A percentile compares a stretch with the other conserved stretches of the same genome.
Evolutionary conservation across 768 basidiomycete genomes (phyloP).

Genomic region (Boletellus sp.): DNA sequence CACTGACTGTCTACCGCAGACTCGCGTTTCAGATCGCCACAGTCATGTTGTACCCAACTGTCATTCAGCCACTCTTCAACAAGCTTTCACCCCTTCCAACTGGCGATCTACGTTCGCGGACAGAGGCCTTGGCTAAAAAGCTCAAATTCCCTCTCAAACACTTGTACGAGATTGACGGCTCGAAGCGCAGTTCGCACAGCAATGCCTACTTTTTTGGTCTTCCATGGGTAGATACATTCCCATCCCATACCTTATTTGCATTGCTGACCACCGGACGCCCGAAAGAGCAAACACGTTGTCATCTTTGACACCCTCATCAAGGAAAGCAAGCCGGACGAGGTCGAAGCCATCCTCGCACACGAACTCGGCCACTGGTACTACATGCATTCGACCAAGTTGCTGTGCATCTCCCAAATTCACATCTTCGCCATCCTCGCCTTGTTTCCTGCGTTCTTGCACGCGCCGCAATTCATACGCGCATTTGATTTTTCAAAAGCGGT

Average conservation of each 20-base stretch:
- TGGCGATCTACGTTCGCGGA: slow-evolving; percentile 73
- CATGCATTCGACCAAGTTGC: slow-evolving; percentile 85
- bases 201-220: slow-evolving; percentile 99
- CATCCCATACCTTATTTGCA: background rate
- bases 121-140: slow-evolving; percentile 71
- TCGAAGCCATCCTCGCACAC: slow-evolving; percentile 96
- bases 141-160: slow-evolving; percentile 93
- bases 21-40: slow-evolving; percentile 80
- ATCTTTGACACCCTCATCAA: slow-evolving; percentile 97
- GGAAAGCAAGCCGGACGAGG: slow-evolving; percentile 84
- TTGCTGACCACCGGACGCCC: background rate
- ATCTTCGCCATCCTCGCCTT: slow-evolving; percentile 80
- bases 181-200: slow-evolving; percentile 90
- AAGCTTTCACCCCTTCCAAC: slow-evolving; percentile 83
- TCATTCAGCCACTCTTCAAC: slow-evolving; percentile 97
- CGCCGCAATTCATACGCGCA: slow-evolving; percentile 70
- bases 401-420: slow-evolving; percentile 83
- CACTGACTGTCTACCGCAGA: slow-evolving; percentile 35
- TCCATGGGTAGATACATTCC: slow-evolving; percentile 65
- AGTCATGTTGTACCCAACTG: slow-evolving; percentile 76
- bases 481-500: slow-evolving; percentile 75
- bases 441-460: slow-evolving; percentile 87
- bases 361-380: slow-evolving; percentile 97
- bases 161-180: slow-evolving; percentile 96
- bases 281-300: slow-evolving; percentile 87